phyloP scores from a whole-genome alignment of 2,329 filamentous ascomycete genomes.

The Conoideocrella luteorostrata region DNA sequence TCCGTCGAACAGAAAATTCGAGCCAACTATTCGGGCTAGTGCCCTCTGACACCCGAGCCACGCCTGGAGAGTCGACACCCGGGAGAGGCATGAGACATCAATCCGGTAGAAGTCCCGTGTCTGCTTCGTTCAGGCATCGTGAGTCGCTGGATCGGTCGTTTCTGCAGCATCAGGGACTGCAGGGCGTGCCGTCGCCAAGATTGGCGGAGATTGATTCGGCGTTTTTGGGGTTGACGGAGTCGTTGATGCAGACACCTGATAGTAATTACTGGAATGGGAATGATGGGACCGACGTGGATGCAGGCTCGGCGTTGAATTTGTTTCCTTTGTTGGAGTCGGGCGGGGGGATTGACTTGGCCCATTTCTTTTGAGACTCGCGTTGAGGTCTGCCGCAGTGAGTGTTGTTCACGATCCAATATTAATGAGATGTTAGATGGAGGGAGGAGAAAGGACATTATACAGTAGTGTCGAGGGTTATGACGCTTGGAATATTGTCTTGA shows the following conservation, averaged over 20 bases:
- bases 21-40: conserved; percentile 46
- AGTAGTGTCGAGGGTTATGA: no score
- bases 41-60: neutral
- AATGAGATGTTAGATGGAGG: no score
- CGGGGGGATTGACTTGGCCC: conserved; percentile 46
- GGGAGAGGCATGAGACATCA: conserved; percentile 11
- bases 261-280: conserved; percentile 31
- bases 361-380: conserved; percentile 24
- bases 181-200: conserved; percentile 22
- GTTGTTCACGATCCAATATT: neutral
- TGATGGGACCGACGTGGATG: conserved; percentile 33
- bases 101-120: conserved; percentile 11
- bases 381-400: neutral
- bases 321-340: conserved; percentile 46
- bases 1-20: conserved; percentile 42
- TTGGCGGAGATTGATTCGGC: conserved; percentile 31
- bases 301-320: conserved; percentile 40
- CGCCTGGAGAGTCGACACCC: conserved; percentile 1
- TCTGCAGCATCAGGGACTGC: conserved; percentile 16
- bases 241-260: conserved; percentile 35
- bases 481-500: no score
- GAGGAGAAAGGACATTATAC: no score
- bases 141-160: conserved; percentile 19
- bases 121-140: conserved; percentile 9
- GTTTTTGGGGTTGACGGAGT: conserved; percentile 31